Evolutionary conservation across 192 early-diverging fungal genomes (phyloP).

Genomic region (Mortierella claussenii): DNA sequence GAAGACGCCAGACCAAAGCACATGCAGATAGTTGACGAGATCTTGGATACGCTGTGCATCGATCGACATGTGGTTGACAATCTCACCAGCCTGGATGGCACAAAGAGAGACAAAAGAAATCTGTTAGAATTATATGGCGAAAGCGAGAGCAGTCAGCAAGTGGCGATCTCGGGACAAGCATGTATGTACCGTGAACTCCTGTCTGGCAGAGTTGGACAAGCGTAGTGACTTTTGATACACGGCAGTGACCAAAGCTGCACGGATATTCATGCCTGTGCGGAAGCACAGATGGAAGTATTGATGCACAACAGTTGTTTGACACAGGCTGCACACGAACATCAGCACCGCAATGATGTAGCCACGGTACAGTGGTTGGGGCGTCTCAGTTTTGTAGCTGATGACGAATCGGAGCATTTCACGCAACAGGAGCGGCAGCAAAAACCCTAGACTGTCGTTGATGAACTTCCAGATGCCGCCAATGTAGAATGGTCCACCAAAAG

Average conservation of each 20-base stretch:
- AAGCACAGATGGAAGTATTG: slow-evolving; percentile 91
- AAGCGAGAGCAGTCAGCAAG: background rate
- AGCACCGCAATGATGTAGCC: slow-evolving; percentile 82
- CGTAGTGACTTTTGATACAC: slow-evolving; percentile 87
- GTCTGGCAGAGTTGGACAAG: slow-evolving; percentile 83
- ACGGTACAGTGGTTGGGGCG: slow-evolving; percentile 69
- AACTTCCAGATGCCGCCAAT: slow-evolving; percentile 84
- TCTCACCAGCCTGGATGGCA: slow-evolving; percentile 35
- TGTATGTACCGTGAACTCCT: slow-evolving; percentile 71
- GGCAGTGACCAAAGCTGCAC: slow-evolving; percentile 78
- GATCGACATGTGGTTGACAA: slow-evolving; percentile 72
- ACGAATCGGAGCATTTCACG: slow-evolving; percentile 74
- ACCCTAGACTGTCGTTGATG: slow-evolving; percentile 77
- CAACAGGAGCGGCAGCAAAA: slow-evolving; percentile 84
- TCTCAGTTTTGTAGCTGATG: slow-evolving; percentile 63
- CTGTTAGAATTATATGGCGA: too few species aligned
- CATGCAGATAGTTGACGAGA: slow-evolving; percentile 76
- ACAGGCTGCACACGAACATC: slow-evolving; percentile 80
- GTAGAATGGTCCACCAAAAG: slow-evolving; percentile 73
- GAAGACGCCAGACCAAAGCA: slow-evolving; percentile 78
- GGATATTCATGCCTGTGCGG: slow-evolving; percentile 76
- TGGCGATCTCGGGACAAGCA: too few species aligned
- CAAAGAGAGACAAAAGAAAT: background rate
- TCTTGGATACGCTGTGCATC: slow-evolving; percentile 74
- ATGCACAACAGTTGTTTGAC: slow-evolving; percentile 83